Conservation (phyloP, 176 grass and related monocot genomes). For the Guadua angustifolia region DNA sequence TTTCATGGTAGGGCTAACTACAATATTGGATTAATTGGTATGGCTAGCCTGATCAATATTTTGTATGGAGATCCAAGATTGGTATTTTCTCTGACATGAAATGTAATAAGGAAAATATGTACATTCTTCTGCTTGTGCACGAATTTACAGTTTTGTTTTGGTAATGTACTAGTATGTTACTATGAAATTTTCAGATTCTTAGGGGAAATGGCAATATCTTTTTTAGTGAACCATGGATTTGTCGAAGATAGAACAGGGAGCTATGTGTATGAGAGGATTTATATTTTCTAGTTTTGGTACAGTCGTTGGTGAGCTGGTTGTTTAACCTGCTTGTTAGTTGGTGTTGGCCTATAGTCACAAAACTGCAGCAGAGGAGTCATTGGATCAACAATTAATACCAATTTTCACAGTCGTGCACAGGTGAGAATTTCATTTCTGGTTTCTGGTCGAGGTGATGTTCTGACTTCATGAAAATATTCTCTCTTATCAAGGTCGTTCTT, state of each 20-base stretch:
- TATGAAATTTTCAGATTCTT: neutral
- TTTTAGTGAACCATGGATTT: neutral
- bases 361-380: neutral
- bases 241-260: neutral
- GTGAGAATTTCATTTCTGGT: neutral
- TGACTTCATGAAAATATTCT: no score
- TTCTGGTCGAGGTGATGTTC: neutral
- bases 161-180: neutral
- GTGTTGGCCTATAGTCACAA: neutral
- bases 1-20: constrained; percentile 14
- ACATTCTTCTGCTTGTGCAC: no score
- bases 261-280: neutral
- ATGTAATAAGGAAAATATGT: constrained; percentile 24
- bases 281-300: neutral
- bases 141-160: no score
- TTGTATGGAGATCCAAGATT: neutral
- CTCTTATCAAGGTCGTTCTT: neutral
- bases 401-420: constrained; percentile 11
- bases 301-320: no score
- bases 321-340: neutral
- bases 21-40: neutral
- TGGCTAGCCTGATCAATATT: constrained; percentile 11
- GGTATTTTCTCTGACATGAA: neutral
- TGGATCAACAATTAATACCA: no score
- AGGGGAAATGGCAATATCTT: neutral